Evolutionary conservation across 2,329 filamentous ascomycete genomes (phyloP), one percentile per base, ranked within the genome.

Genomic region (Ophiostoma himal-ulmi): DNA sequence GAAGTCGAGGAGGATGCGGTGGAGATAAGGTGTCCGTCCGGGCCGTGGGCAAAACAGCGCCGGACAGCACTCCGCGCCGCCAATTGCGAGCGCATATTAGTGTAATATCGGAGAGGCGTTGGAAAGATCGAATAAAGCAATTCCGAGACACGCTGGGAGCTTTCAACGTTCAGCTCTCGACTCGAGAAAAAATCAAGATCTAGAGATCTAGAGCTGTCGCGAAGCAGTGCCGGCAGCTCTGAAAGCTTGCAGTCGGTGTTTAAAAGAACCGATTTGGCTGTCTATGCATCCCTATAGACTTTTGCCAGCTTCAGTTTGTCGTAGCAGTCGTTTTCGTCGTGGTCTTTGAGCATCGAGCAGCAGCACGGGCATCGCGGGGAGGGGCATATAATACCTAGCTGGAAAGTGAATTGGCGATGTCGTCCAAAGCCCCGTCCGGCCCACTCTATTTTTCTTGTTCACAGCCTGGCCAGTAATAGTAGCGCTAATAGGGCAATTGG

Each of bases 31-130:
- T n/a, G 22, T 1, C 70, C 69, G 20, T 64, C 30, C n/a, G 22
- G 64, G 41, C 67, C 36, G 36, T 65, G 73, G 10, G 7, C 83
- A 83, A 76, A 83, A 79, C 74, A 89, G 75, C 83, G 82, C 75
- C 85, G 84, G 78, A 87, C 87, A 74, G 88, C 84, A 78, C 82
- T 80, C 77, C 86, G 85, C 72, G 86, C 73, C 69, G 72, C 86
- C 76, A 89, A 81, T 74, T 87, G 85, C 73, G 86, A 87, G 70
- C 83, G 83, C 86, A 88, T 88, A 71, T 77, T 26, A 13, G n/a
- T 26, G 7, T 64, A 7, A 10, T 14, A 3, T 26, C n/a, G 48
- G 20, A 20, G 2, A 10, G 48, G 48, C 26, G n/a, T 44, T 57
- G n/a, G 7, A 26, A 8, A 36, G 3, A 36, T 11, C 48, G 8